phyloP scores from a whole-genome alignment of 257 asterid genomes.

The Eucommia ulmoides region DNA sequence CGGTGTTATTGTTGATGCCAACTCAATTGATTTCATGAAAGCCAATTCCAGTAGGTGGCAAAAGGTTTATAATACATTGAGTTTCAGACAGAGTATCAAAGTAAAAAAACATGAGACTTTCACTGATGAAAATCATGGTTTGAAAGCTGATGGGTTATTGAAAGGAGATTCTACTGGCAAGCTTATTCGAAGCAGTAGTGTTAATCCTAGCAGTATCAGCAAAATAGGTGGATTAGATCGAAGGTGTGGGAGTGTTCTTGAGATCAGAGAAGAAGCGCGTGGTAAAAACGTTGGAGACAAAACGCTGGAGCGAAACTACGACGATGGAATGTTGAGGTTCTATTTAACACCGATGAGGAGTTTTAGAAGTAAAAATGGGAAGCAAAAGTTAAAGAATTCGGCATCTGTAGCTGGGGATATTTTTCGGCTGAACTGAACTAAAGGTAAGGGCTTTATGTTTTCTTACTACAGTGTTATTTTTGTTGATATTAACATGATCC shows the following conservation, averaged over 20 bases:
- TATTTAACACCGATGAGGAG: conserved; percentile 75
- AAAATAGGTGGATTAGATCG: conserved; percentile 35
- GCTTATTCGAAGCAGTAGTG: conserved; percentile 52
- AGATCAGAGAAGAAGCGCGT: conserved; percentile 22
- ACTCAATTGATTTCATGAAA: conserved; percentile 30
- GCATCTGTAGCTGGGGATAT: conserved; percentile 29
- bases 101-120: conserved; percentile 23
- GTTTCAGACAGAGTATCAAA: conserved; percentile 34
- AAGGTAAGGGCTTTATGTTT: conserved; percentile 18
- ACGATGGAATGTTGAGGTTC: conserved; percentile 41
- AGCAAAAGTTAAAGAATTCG: conserved; percentile 29
- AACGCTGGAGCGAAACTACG: conserved; percentile 37
- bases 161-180: conserved; percentile 27
- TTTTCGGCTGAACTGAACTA: conserved; percentile 37
- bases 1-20: conserved; percentile 17
- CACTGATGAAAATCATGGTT: conserved; percentile 24
- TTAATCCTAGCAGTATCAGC: conserved; percentile 39
- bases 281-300: conserved; percentile 33
- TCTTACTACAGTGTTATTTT: conserved; percentile 12
- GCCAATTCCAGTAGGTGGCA: conserved; percentile 54
- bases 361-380: conserved; percentile 35
- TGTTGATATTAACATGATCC: too few species aligned
- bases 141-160: conserved; percentile 18
- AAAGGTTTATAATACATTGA: conserved; percentile 48
- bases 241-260: conserved; percentile 38